Conservation (phyloP, 1,284 basidiomycete genomes). For the Sanghuangporus baumii region DNA sequence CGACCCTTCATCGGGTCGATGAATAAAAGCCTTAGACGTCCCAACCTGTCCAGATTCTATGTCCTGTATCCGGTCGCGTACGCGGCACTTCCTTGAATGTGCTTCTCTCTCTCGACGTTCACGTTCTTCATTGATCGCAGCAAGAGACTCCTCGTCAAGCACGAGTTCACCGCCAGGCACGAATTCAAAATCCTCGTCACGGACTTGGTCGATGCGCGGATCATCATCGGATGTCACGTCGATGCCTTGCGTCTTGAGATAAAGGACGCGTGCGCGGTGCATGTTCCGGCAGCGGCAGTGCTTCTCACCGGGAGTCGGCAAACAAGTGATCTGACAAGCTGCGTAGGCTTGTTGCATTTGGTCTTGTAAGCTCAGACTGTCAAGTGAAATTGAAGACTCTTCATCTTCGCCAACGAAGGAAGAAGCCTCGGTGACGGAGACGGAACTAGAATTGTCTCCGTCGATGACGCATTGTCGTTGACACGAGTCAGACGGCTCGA, state of each 20-base stretch:
- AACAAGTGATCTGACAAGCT: slow-evolving; percentile 31
- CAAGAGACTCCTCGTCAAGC: slow-evolving; percentile 43
- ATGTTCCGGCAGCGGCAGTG: slow-evolving; percentile 33
- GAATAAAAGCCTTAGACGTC: slow-evolving; percentile 35
- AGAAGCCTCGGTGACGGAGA: slow-evolving; percentile 1
- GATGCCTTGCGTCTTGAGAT: slow-evolving; percentile 54
- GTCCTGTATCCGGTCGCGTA: slow-evolving; percentile 49
- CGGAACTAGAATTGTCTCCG: not conserved
- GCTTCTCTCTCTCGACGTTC: slow-evolving; percentile 29
- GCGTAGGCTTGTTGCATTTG: slow-evolving; percentile 63
- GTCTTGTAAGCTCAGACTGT: slow-evolving; percentile 47
- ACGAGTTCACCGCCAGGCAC: slow-evolving; percentile 47
- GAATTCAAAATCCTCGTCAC: slow-evolving; percentile 64
- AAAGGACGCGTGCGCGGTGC: slow-evolving; percentile 55
- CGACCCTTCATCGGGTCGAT: not conserved
- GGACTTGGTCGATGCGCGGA: slow-evolving; percentile 54
- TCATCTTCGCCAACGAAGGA: not conserved
- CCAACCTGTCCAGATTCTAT: slow-evolving; percentile 38
- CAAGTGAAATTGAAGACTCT: not conserved
- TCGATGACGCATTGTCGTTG: not conserved
- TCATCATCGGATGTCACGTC: slow-evolving; percentile 52
- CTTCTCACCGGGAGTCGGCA: not conserved
- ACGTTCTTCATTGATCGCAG: slow-evolving; percentile 28
- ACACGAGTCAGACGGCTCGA: not conserved
- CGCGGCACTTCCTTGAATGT: slow-evolving; percentile 33